Evolutionary conservation across 1,284 basidiomycete species (phyloP).

Genomic region (Mycena citricolor): DNA sequence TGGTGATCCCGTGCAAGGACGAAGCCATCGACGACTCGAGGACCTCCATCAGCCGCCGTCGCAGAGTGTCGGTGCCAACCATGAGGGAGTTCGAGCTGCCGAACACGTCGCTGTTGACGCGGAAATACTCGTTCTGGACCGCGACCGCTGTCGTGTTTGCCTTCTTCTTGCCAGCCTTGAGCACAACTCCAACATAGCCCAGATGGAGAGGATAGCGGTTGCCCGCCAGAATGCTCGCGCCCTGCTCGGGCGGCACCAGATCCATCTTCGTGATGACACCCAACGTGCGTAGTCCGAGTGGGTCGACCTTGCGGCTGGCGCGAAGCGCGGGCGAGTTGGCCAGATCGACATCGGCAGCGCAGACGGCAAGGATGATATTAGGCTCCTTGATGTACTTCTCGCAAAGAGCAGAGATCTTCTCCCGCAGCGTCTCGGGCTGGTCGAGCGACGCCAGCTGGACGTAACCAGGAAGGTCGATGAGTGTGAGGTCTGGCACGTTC

Average conservation of each 20-base stretch:
- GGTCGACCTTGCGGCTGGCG: slow-evolving; percentile 92
- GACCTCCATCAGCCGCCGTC: slow-evolving; percentile 91
- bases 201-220: slow-evolving; percentile 97
- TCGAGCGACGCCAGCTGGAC: slow-evolving; percentile 95
- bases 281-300: slow-evolving; percentile 91
- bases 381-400: slow-evolving; percentile 98
- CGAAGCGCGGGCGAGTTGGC: slow-evolving; percentile 96
- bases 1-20: slow-evolving; percentile 92
- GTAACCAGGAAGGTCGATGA: slow-evolving; percentile 98
- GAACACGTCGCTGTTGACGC: slow-evolving; percentile 71
- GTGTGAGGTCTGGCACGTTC: slow-evolving; percentile 92
- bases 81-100: slow-evolving; percentile 69
- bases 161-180: slow-evolving; percentile 64
- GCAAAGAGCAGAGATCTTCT: slow-evolving; percentile 88
- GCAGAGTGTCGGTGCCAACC: slow-evolving; percentile 89
- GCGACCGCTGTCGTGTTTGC: slow-evolving; percentile 41
- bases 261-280: slow-evolving; percentile 99
- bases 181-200: slow-evolving; percentile 97
- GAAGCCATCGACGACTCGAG: slow-evolving; percentile 97
- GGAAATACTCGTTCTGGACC: slow-evolving; percentile 68
- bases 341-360: slow-evolving; percentile 96
- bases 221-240: slow-evolving; percentile 80
- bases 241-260: slow-evolving; percentile 83
- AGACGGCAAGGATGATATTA: slow-evolving; percentile 97
- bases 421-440: slow-evolving; percentile 93